Base-by-base conservation (phyloP, 345 rosid genomes). In the Aethionema arabicum region DNA sequence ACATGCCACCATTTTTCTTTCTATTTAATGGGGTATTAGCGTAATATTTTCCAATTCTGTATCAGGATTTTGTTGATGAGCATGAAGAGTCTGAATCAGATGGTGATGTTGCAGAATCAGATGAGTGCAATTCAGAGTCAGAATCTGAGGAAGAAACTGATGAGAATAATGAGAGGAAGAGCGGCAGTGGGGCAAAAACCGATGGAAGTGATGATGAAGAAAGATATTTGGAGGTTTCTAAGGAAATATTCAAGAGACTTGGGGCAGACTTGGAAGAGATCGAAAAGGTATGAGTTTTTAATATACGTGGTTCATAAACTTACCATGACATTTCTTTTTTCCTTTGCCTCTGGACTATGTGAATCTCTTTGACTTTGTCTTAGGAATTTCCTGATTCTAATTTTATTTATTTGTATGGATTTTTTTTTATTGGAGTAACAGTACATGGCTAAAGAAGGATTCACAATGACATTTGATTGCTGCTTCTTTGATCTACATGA, bases 131-230 rank as follows among this genome's bases (percentile, higher is more conserved):
- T 53, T 89, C 91, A 10, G 96, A 85, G 73, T 90, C 95, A 3
- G 99, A 90, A 72, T 69, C 42, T 62, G 97, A 93, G 70, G 95
- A 84, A 62, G 96, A 85, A 63, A 87, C 82, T 33, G 88, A 84
- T 70, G 88, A 72, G 29, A 71, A 72, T 66, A 93, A 86, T 67
- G 95, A 84, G 63, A 95, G 82, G 86, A 68, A 77, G 7, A 56
- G 69, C 36, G 63, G 74, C 35, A 41, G 58, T 67, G 95, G 90
- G 75, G 80, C 79, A 2, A 87, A 39, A 75, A 73, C 85, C 42
- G 95, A 87, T 56, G 60, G 88, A 52, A 82, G 79, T 74, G 91
- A 87, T 51, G 81, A 83, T 50, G 87, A 77, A 66, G 95, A 67
- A 77, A 84, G 87, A 83, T 79, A 72, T 61, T 63, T 72, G 76